Conservation (phyloP, 192 early-diverging fungal genomes). For the Helicostylum pulchrum region DNA sequence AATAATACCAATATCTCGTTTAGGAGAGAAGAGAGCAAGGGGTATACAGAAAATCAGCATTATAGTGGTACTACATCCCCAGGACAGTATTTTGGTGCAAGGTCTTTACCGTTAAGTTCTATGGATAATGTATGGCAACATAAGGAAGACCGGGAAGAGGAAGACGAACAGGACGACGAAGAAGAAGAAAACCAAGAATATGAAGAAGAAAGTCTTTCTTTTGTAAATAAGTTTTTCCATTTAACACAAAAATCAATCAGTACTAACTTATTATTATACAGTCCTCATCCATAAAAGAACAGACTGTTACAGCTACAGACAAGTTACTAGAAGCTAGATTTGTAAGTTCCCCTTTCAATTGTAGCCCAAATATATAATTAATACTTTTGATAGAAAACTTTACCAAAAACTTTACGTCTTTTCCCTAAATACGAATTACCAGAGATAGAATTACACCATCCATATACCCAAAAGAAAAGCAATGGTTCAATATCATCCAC, state of each 20-base stretch:
- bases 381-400: no score
- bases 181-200: not conserved
- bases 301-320: no score
- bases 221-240: no score
- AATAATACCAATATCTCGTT: not conserved
- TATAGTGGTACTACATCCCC: not conserved
- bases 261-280: not conserved
- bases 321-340: no score
- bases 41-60: not conserved
- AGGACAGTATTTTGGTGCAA: conserved; percentile 12
- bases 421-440: no score
- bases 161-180: not conserved
- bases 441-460: no score
- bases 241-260: no score
- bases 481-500: no score
- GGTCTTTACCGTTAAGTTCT: conserved; percentile 1
- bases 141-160: not conserved
- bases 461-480: no score
- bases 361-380: no score
- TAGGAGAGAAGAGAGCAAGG: not conserved
- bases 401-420: no score
- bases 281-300: not conserved
- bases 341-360: no score
- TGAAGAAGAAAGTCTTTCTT: not conserved
- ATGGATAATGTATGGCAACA: conserved; percentile 1